Base-by-base conservation (phyloP, 2,329 filamentous ascomycete genomes). In the Cytospora chrysosperma region DNA sequence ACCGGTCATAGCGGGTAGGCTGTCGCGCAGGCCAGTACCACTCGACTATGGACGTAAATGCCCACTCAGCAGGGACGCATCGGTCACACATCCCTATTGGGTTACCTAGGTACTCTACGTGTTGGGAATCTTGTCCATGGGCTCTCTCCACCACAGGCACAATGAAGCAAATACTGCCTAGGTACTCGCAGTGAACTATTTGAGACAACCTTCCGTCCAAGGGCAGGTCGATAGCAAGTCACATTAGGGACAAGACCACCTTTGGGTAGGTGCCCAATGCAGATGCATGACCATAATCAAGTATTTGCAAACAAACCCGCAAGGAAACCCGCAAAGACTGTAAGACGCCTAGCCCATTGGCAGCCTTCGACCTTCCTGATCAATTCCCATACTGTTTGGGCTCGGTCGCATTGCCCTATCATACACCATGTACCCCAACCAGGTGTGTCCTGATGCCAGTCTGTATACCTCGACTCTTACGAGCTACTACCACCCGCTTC, bases 401-500 rank as follows among this genome's bases (percentile, higher is more conserved):
- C 43, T 27, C 17, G 30, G 2, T 49, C 52, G 21, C 32, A 17
- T 59, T 28, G 27, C 17, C 26, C n/a, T 61, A 53, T 61, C 26
- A 47, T 56, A 56, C 32, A 52, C 17, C 30, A 4, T 13, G 24
- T 49, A 40, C 37, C 49, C 28, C 49, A 30, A 21, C 30, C 30
- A 43, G 21, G 27, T 19, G 37, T 17, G 4, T 9, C 37, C 15
- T 40, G 37, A 6, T 40, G 37, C 37, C 19, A 40, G 19, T 6
- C 37, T 40, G 37, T 40, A 19, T 40, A 17, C 4, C 15, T 34
- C 12, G 32, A 19, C 13, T 19, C n/a, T 61, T 24, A 66, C 28
- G 64, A 58, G 43, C 50, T 59, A 24, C 64, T 64, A 43, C 64
- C 58, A 26, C 64, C 55, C 24, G 61, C 61, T 49, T 66, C 61